Conservation (phyloP, 805 yeast genomes). For the Sugiyamaella lignohabitans region DNA sequence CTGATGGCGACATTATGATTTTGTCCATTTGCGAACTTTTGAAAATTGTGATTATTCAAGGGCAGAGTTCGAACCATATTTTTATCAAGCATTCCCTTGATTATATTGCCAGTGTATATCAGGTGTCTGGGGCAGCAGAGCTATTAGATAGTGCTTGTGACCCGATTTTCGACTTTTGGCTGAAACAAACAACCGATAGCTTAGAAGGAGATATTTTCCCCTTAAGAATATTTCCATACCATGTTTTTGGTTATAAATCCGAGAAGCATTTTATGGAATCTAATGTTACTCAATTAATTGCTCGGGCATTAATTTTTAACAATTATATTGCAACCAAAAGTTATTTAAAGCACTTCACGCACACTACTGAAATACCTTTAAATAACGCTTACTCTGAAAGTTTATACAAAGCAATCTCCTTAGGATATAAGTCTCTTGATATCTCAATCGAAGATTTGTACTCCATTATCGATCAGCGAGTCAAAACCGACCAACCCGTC, state of each 20-base stretch:
- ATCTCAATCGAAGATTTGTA: neutral
- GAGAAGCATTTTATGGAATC: constrained; percentile 5
- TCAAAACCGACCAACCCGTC: neutral
- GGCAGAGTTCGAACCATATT: neutral
- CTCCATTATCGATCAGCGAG: neutral
- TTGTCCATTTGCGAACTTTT: neutral
- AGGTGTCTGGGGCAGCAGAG: neutral
- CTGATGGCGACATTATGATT: neutral
- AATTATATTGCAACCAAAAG: neutral
- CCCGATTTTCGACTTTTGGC: neutral
- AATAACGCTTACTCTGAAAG: neutral
- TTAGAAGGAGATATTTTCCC: neutral
- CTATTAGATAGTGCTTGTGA: neutral
- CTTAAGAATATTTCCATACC: constrained; percentile 6
- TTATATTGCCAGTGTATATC: neutral
- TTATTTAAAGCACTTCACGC: neutral
- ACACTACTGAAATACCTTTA: neutral
- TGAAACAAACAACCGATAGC: neutral
- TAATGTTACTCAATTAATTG: constrained; percentile 7
- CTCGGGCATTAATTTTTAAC: neutral
- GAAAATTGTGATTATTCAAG: neutral
- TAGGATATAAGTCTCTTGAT: neutral
- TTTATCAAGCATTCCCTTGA: neutral
- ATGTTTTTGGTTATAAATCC: constrained; percentile 17
- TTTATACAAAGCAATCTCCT: neutral